phyloP scores from a whole-genome alignment of 2,329 filamentous ascomycete species.

The Penicillium sp. region DNA sequence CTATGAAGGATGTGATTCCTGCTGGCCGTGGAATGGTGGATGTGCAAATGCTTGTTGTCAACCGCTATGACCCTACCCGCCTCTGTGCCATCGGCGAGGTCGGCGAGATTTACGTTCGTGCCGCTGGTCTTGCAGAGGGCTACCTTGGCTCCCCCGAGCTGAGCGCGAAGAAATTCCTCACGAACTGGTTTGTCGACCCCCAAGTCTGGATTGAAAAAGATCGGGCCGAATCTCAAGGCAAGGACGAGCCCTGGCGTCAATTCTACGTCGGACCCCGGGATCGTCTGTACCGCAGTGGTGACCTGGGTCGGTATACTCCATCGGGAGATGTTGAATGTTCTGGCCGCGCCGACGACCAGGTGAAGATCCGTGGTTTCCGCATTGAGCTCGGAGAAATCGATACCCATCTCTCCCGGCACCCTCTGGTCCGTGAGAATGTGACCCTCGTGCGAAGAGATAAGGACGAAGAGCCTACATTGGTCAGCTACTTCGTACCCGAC shows the following conservation, averaged over 20 bases:
- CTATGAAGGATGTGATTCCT: slow-evolving; percentile 71
- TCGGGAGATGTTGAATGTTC: slow-evolving; percentile 72
- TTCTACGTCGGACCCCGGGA: slow-evolving; percentile 80
- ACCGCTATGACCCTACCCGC: slow-evolving; percentile 62
- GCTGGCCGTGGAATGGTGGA: slow-evolving; percentile 83
- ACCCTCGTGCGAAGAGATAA: slow-evolving; percentile 80
- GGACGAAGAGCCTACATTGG: slow-evolving; percentile 78
- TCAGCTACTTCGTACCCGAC: slow-evolving; percentile 88
- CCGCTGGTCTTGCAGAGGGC: slow-evolving; percentile 77
- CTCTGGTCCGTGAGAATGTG: slow-evolving; percentile 75
- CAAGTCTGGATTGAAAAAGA: slow-evolving; percentile 65
- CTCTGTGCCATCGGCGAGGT: slow-evolving; percentile 76
- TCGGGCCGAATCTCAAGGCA: slow-evolving; percentile 48
- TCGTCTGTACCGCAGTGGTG: slow-evolving; percentile 80
- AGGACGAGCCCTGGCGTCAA: slow-evolving; percentile 68
- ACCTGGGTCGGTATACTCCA: slow-evolving; percentile 71
- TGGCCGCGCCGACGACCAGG: slow-evolving; percentile 79
- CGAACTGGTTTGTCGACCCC: slow-evolving; percentile 81
- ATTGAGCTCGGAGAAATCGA: slow-evolving; percentile 96
- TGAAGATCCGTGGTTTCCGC: slow-evolving; percentile 93
- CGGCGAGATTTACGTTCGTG: slow-evolving; percentile 79
- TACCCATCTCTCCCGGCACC: slow-evolving; percentile 69
- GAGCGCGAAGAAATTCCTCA: slow-evolving; percentile 72
- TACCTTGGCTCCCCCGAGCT: slow-evolving; percentile 63
- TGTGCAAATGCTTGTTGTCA: slow-evolving; percentile 81